phyloP scores from a whole-genome alignment of 1,284 basidiomycete species.

The Gomphus bonarii region DNA sequence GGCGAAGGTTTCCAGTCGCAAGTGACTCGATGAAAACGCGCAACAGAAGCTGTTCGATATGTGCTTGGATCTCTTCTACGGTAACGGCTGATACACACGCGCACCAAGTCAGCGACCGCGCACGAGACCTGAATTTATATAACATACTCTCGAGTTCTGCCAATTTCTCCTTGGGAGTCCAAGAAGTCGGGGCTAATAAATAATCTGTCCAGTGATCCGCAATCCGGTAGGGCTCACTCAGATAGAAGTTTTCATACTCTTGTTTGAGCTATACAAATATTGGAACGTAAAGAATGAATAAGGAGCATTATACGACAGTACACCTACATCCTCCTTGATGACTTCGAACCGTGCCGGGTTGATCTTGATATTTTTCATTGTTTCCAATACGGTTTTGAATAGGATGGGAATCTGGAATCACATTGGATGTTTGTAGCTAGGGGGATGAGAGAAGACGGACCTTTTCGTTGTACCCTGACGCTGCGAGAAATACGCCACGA shows the following conservation, averaged over 20 bases:
- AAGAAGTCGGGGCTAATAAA: slow-evolving; percentile 60
- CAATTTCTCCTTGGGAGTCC: slow-evolving; percentile 79
- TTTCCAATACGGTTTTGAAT: slow-evolving; percentile 66
- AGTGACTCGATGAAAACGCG: slow-evolving; percentile 70
- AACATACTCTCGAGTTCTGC: slow-evolving; percentile 63
- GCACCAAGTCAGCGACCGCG: slow-evolving; percentile 1
- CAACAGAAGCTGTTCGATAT: slow-evolving; percentile 55
- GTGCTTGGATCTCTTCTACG: slow-evolving; percentile 61
- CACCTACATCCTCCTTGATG: slow-evolving; percentile 73
- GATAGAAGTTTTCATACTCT: slow-evolving; percentile 80
- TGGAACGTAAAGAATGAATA: background rate
- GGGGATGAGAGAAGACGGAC: slow-evolving; percentile 37
- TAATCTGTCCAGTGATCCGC: slow-evolving; percentile 75
- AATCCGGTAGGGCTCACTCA: slow-evolving; percentile 77
- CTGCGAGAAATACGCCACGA: slow-evolving; percentile 60
- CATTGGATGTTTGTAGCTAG: background rate
- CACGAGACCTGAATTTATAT: slow-evolving; percentile 7
- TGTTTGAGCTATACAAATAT: slow-evolving; percentile 43
- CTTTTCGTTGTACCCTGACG: slow-evolving; percentile 94
- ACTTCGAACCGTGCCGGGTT: slow-evolving; percentile 69
- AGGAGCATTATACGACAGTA: background rate
- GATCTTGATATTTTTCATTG: slow-evolving; percentile 60
- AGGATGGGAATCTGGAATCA: slow-evolving; percentile 26
- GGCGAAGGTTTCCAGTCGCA: slow-evolving; percentile 78
- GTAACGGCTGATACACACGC: slow-evolving; percentile 46